Evolutionary conservation across 2,329 filamentous ascomycete genomes (phyloP), one percentile per base, ranked within the genome.

Genomic region (Alternaria sp.): DNA sequence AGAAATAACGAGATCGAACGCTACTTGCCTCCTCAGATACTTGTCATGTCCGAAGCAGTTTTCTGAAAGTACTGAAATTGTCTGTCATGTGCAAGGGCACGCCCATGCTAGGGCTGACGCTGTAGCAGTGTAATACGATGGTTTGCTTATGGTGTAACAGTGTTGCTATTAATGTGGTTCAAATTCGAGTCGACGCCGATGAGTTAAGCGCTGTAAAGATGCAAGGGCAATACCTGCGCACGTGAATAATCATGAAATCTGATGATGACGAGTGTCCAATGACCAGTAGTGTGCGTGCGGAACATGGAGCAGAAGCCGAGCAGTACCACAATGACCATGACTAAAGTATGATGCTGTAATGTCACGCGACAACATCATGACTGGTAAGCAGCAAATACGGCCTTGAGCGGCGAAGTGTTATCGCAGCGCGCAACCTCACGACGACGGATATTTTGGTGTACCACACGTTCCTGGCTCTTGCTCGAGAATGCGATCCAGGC

Each of bases 401-500:
- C 11, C 28, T 12, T 12, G 3, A 48, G 11, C 18, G 27, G 45
- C 32, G n/a, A 49, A 34, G 12, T 22, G 45, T 22, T 34, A 10
- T 8, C 51, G 27, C 28, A 22, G 20, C 10, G 30, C 25, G 5
- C 20, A 28, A 36, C 16, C 18, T 36, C 30, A 49, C 46, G 14
- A 32, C 11, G 20, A 49, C 12, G 20, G 22, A 22, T n/a, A 49
- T 49, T 25, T 5, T 49, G 30, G 20, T 25, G 46, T 34, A 32
- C 20, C 46, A 25, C 30, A 12, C 46, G 46, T 49, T 49, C 46
- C 30, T 25, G 18, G 34, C 46, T 34, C 30, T 25, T 25, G 38
- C 32, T 54, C 38, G 51, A 48, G 20, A 38, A 56, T 16, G 54
- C n/a, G 44, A 41, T 43, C 25, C 34, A 56, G 45, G 54, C 43